Evolutionary conservation across 495 filamentous ascomycete genomes (phyloP).

Genomic region (Hyaloscypha finlandica): DNA sequence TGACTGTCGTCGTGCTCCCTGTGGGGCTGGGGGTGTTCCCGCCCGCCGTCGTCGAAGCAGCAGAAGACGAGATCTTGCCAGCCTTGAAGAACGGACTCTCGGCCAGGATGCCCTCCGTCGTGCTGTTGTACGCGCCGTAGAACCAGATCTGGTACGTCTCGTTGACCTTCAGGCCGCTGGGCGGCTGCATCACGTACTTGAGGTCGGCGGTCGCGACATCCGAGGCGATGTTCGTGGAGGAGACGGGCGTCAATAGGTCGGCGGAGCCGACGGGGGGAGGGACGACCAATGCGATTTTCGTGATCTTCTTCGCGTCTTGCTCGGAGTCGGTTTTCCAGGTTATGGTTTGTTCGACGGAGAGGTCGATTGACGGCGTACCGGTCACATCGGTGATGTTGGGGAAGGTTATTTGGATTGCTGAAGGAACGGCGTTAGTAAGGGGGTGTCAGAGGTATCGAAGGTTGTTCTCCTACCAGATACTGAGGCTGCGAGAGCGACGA

Average conservation of each 20-base stretch:
- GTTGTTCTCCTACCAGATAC: not conserved
- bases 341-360: slow-evolving; percentile 1
- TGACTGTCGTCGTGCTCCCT: not conserved
- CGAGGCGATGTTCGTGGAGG: not conserved
- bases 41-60: not conserved
- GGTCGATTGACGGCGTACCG: not conserved
- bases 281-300: not conserved
- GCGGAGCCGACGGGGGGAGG: not conserved
- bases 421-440: not conserved
- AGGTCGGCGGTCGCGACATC: not conserved
- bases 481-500: slow-evolving; percentile 2
- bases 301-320: not conserved
- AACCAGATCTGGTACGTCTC: slow-evolving; percentile 3
- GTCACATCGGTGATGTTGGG: not conserved
- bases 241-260: not conserved
- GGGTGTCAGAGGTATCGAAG: not conserved
- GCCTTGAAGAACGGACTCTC: not conserved
- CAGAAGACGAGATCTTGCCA: not conserved
- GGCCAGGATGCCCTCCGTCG: not conserved
- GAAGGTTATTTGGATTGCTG: slow-evolving; percentile 3
- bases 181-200: not conserved
- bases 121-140: slow-evolving; percentile 2
- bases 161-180: not conserved
- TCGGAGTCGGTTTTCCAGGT: not conserved
- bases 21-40: no score